phyloP scores from a whole-genome alignment of 2,329 filamentous ascomycete species.

The Macrophomina tecta region DNA sequence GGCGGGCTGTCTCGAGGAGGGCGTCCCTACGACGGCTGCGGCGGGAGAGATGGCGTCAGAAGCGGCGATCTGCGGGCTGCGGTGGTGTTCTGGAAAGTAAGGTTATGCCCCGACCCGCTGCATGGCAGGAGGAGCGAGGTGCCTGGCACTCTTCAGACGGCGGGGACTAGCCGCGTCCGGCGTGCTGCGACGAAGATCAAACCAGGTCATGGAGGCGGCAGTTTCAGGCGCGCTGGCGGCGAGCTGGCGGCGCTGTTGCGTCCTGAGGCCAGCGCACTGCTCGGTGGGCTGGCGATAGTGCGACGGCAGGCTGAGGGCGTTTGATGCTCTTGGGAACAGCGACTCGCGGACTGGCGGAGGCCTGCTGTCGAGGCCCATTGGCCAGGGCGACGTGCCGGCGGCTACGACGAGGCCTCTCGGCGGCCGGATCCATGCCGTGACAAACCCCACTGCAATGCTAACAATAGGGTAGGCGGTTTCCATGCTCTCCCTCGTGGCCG shows the following conservation, averaged over 20 bases:
- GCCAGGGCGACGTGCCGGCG: constrained; percentile 5
- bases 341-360: constrained; percentile 14
- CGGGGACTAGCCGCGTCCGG: constrained; percentile 22
- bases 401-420: constrained; percentile 23
- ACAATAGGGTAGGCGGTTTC: constrained; percentile 25
- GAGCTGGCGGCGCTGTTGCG: constrained; percentile 1
- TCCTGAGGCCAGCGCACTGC: neutral
- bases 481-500: constrained; percentile 24
- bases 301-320: constrained; percentile 10
- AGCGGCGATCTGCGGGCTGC: neutral
- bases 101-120: constrained; percentile 24
- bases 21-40: neutral
- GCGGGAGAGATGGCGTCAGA: constrained; percentile 5
- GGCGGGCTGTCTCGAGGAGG: constrained; percentile 3
- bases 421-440: constrained; percentile 20
- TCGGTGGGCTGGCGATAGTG: neutral
- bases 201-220: constrained; percentile 13
- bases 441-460: constrained; percentile 26
- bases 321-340: neutral
- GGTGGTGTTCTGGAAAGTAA: constrained; percentile 24
- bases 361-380: constrained; percentile 13
- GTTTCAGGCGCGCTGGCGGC: constrained; percentile 23
- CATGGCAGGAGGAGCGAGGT: constrained; percentile 10
- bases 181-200: constrained; percentile 27
- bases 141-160: constrained; percentile 13